phyloP scores from a whole-genome alignment of 2,329 filamentous ascomycete species.

The Epichloe gansuensis region DNA sequence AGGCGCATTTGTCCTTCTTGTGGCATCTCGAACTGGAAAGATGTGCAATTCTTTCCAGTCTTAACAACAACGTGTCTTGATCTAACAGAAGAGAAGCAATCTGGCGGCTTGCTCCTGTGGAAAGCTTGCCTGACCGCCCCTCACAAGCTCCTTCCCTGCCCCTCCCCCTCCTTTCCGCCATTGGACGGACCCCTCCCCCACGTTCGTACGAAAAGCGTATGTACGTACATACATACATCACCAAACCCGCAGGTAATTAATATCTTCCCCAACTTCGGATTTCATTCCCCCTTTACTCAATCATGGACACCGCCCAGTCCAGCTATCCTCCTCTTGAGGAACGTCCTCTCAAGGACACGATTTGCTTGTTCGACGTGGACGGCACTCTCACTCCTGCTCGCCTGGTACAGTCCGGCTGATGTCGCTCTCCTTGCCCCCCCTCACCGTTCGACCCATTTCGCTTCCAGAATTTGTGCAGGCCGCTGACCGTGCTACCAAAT shows the following conservation, averaged over 20 bases:
- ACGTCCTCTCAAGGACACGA: slow-evolving; percentile 82
- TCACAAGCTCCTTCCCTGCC: background rate
- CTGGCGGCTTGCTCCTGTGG: no score
- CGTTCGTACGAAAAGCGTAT: background rate
- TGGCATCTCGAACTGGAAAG: no score
- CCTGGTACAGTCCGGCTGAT: slow-evolving; percentile 37
- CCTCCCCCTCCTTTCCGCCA: background rate
- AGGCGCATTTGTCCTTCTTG: no score
- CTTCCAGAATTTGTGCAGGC: background rate
- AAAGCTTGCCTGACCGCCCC: background rate
- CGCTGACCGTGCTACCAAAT: background rate
- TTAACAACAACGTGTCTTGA: no score
- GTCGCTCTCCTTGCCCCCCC: background rate
- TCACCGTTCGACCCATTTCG: background rate
- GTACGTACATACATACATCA: no score
- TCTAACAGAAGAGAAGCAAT: no score
- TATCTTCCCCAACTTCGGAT: no score
- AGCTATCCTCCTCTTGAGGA: slow-evolving; percentile 62
- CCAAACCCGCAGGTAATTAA: no score
- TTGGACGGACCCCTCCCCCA: background rate
- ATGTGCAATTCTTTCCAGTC: no score
- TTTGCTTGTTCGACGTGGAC: slow-evolving; percentile 94
- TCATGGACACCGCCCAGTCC: slow-evolving; percentile 29
- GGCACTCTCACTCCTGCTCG: slow-evolving; percentile 78
- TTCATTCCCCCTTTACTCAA: background rate